phyloP scores from a whole-genome alignment of 2,329 filamentous ascomycete species.

The Talaromyces albobiverticillius region DNA sequence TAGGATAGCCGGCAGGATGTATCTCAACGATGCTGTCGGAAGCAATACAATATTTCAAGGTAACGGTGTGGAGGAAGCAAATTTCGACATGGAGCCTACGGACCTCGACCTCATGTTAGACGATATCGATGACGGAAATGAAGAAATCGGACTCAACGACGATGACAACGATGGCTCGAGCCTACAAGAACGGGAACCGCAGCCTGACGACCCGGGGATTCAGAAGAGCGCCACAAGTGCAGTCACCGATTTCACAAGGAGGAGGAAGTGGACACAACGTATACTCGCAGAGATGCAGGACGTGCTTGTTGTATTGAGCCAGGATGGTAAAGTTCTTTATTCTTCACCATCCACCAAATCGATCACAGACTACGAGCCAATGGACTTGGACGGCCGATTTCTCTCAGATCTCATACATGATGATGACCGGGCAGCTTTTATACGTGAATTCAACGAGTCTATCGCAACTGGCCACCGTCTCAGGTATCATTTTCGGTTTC shows the following conservation, averaged over 20 bases:
- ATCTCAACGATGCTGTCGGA: conserved; percentile 7
- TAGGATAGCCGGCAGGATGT: background rate
- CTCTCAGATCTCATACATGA: conserved; percentile 81
- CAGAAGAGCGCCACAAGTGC: conserved; percentile 42
- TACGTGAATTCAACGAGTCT: conserved; percentile 83
- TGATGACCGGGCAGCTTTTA: conserved; percentile 79
- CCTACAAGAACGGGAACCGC: conserved; percentile 7
- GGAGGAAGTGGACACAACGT: conserved; percentile 79
- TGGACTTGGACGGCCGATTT: conserved; percentile 70
- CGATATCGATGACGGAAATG: conserved; percentile 10
- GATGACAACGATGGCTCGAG: background rate
- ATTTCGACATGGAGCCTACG: conserved; percentile 10
- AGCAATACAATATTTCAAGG: background rate
- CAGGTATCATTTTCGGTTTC: conserved; percentile 82
- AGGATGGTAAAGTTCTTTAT: conserved; percentile 79
- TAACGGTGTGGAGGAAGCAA: background rate
- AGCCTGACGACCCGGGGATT: background rate
- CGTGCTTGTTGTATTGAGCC: conserved; percentile 80
- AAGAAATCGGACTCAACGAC: conserved; percentile 1
- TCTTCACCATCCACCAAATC: conserved; percentile 73
- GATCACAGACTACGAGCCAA: conserved; percentile 71
- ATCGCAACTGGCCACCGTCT: conserved; percentile 77
- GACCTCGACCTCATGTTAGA: conserved; percentile 13
- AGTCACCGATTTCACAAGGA: conserved; percentile 63
- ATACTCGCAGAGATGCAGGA: conserved; percentile 88